Evolutionary conservation across 768 basidiomycete species (phyloP).

Genomic region (Tephrocybe sp.): DNA sequence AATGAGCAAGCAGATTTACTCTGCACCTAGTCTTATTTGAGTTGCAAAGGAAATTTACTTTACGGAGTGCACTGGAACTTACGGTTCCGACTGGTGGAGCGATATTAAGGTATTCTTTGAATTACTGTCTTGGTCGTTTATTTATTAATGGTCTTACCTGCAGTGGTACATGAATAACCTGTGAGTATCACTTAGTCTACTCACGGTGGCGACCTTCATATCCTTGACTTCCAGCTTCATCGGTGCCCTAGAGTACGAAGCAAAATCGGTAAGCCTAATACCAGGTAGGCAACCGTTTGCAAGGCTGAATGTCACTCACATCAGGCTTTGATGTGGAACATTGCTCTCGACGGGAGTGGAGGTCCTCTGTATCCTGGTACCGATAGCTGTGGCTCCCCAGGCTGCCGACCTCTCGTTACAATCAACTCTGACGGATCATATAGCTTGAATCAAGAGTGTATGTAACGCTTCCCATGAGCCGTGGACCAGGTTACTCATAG

Average conservation of each 20-base stretch:
- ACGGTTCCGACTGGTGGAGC: constrained; percentile 74
- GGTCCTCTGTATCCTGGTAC: constrained; percentile 63
- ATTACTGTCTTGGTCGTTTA: too few species aligned
- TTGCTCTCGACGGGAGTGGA: constrained; percentile 62
- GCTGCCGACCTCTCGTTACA: constrained; percentile 66
- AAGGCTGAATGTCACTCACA: too few species aligned
- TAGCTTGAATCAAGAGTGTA: constrained; percentile 72
- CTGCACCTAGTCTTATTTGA: neutral
- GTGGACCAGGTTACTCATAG: neutral
- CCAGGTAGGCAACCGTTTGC: neutral
- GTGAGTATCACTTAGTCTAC: constrained; percentile 2
- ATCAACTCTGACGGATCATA: constrained; percentile 64
- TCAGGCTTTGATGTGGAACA: constrained; percentile 64
- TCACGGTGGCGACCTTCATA: neutral
- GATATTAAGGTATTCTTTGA: constrained; percentile 50
- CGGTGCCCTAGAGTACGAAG: constrained; percentile 19
- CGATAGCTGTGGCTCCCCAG: constrained; percentile 54
- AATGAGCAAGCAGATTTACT: neutral
- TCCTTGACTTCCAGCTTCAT: constrained; percentile 16
- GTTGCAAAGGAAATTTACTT: constrained; percentile 41
- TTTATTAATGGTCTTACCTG: too few species aligned
- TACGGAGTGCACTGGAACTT: constrained; percentile 64
- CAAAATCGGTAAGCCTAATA: constrained; percentile 14
- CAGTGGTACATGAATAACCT: constrained; percentile 24
- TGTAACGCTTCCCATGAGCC: constrained; percentile 12